Evolutionary conservation across 805 yeast species (phyloP).

Genomic region (Wickerhamiella australiensis): DNA sequence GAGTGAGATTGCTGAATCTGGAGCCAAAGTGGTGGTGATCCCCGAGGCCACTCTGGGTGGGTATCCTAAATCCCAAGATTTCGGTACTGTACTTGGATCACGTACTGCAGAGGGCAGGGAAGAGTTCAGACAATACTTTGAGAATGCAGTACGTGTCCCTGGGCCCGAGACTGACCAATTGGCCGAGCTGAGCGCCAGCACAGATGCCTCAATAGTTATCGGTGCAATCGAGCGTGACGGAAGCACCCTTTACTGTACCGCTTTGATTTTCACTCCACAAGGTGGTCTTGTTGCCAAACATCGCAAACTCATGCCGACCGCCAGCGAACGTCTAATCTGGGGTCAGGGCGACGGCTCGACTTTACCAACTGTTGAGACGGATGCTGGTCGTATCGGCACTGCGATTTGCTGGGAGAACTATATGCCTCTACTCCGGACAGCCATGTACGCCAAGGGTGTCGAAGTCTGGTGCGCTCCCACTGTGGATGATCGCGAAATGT

Average conservation of each 20-base stretch:
- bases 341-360: constrained; percentile 40
- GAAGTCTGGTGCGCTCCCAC: constrained; percentile 37
- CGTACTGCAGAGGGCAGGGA: constrained; percentile 34
- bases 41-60: constrained; percentile 40
- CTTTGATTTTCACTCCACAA: constrained; percentile 33
- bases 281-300: constrained; percentile 34
- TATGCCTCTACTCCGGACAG: constrained; percentile 33
- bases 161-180: constrained; percentile 27
- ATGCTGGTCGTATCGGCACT: constrained; percentile 34
- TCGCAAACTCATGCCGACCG: constrained; percentile 37
- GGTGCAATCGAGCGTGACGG: constrained; percentile 35
- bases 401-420: constrained; percentile 40
- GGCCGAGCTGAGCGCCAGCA: constrained; percentile 28
- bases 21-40: constrained; percentile 33
- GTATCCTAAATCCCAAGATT: constrained; percentile 35
- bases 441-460: constrained; percentile 35
- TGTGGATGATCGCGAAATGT: constrained; percentile 36
- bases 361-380: constrained; percentile 30
- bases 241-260: constrained; percentile 31
- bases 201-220: constrained; percentile 30
- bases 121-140: constrained; percentile 31
- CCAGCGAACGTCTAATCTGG: constrained; percentile 36
- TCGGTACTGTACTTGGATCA: constrained; percentile 35
- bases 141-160: constrained; percentile 6
- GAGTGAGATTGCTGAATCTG: constrained; percentile 26